phyloP scores from a whole-genome alignment of 148 eudicot genomes.

The Linanthus parryae region DNA sequence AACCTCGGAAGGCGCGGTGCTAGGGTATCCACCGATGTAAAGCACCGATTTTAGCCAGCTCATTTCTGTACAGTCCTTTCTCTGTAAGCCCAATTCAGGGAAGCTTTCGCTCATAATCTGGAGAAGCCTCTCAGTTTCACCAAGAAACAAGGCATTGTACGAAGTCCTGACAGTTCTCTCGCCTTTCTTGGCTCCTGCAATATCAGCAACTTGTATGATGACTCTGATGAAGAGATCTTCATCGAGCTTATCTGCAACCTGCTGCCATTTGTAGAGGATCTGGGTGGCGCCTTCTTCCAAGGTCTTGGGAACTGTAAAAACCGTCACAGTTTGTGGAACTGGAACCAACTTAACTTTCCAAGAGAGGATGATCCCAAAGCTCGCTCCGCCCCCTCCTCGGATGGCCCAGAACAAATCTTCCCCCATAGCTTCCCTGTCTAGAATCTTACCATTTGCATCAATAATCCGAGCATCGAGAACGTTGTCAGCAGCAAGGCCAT shows the following conservation, averaged over 20 bases:
- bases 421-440: conserved; percentile 32
- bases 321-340: conserved; percentile 29
- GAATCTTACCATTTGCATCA: conserved; percentile 21
- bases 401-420: conserved; percentile 47
- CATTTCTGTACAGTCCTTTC: conserved; percentile 28
- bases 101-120: conserved; percentile 15
- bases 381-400: conserved; percentile 37
- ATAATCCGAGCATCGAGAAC: conserved; percentile 30
- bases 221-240: conserved; percentile 36
- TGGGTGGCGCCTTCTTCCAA: conserved; percentile 23
- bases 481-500: conserved; percentile 38
- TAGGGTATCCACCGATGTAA: conserved; percentile 25
- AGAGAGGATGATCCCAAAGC: conserved; percentile 32
- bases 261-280: conserved; percentile 32
- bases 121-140: conserved; percentile 15
- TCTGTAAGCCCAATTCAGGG: conserved; percentile 29
- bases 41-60: conserved; percentile 36
- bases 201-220: conserved; percentile 8
- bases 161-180: conserved; percentile 16
- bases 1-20: conserved; percentile 15
- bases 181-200: conserved; percentile 11
- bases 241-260: conserved; percentile 24
- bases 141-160: conserved; percentile 26
- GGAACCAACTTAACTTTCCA: conserved; percentile 33
- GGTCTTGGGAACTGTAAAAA: conserved; percentile 28